Evolutionary conservation across 2,329 filamentous ascomycete genomes (phyloP), one percentile per base, ranked within the genome.

Genomic region (Diplodia seriata): DNA sequence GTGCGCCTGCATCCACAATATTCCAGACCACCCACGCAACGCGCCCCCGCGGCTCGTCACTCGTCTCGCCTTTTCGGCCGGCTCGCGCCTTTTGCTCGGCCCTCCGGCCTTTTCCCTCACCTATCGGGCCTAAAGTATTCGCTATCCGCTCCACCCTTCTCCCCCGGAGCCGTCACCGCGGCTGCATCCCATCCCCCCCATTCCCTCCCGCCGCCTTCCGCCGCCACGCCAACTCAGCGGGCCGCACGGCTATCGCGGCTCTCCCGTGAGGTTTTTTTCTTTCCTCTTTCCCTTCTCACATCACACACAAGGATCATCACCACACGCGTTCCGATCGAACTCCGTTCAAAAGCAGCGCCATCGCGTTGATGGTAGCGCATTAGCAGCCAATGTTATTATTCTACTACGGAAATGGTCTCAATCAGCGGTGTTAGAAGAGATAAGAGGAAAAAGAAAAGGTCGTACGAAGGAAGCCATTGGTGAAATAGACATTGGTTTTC

Each of bases 1-100:
- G 26, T 26, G 50, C 50, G 29, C 23, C 23, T 26, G 20, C 50
- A 53, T 26, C 43, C 33, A 36, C 33, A 36, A 2, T 2, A 36
- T 36, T 12, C 33, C 33, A 36, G 33, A 36, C 33, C 11, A 36
- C 11, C 9, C 33, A 9, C 33, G 1, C 33, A 11, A 3, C 11
- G 8, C 33, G 8, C 33, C 33, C 33, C 33, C 33, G 7, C 33
- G 7, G 1, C n/a, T 20, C n/a, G 50, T n/a, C n/a, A n/a, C 23
- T 7, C 23, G 26, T 20, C 18, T 50, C 26, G 31, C 31, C 57
- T 11, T 11, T 11, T 62, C 57, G 57, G 57, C 57, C 57, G 57
- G 57, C 57, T 31, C 57, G 57, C 57, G 57, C 43, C 20, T 62
- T 59, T 20, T 40, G 26, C 43, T 50, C 57, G 57, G 57, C 40